Conservation (phyloP, 1,139 yeast genomes). For the Geotrichum australiense region DNA sequence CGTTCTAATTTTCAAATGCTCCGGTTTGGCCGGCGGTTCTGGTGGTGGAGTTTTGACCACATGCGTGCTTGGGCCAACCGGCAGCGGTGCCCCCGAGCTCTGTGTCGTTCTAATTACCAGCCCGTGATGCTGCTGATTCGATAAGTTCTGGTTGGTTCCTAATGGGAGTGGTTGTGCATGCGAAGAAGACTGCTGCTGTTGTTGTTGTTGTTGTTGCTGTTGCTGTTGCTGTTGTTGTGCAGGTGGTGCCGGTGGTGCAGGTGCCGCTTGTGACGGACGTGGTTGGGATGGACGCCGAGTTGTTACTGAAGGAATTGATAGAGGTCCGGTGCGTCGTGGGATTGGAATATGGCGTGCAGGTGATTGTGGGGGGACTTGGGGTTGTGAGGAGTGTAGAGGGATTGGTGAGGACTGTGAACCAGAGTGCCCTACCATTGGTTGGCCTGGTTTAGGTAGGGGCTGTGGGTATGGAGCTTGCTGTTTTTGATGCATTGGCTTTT, state of each 20-base stretch:
- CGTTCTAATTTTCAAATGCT: conserved; percentile 7
- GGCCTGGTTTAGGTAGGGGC: conserved; percentile 7
- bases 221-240: conserved; percentile 1
- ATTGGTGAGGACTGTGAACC: no score
- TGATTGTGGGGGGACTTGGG: conserved; percentile 4
- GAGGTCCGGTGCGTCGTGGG: conserved; percentile 20
- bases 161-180: no score
- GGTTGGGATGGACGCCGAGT: conserved; percentile 20
- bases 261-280: not conserved
- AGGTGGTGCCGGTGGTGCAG: no score
- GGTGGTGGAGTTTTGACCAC: conserved; percentile 3
- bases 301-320: conserved; percentile 20
- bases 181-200: not conserved
- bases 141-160: no score
- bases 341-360: conserved; percentile 9
- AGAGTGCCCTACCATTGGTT: no score
- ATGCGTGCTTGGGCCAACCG: not conserved
- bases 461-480: conserved; percentile 11
- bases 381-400: conserved; percentile 4
- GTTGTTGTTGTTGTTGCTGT: not conserved
- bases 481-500: conserved; percentile 6
- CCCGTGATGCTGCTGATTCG: conserved; percentile 3
- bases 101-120: not conserved
- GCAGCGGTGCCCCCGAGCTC: not conserved
- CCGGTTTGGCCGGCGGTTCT: conserved; percentile 15